Evolutionary conservation across 169 alveolate species (phyloP).

Genomic region (Blepharisma undulans): DNA sequence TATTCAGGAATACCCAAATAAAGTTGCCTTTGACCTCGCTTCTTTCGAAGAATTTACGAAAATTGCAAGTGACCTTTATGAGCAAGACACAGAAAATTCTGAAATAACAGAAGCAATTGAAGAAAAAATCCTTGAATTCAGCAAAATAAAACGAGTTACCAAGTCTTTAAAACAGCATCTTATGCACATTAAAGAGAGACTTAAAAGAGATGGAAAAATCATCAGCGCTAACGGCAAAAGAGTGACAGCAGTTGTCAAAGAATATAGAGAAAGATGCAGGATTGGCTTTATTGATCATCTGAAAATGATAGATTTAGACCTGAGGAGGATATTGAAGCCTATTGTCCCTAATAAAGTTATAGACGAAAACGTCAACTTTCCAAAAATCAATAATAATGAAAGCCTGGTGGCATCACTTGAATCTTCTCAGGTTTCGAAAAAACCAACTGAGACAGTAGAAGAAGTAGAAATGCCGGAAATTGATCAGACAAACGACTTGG

Average conservation of each 20-base stretch:
- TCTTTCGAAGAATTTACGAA: not conserved
- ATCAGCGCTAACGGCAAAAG: not conserved
- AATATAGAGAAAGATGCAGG: conserved; percentile 33
- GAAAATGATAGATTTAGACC: conserved; percentile 26
- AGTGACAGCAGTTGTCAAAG: not conserved
- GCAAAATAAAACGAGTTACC: not conserved
- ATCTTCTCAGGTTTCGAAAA: not conserved
- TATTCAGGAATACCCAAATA: conserved; percentile 6
- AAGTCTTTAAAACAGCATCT: conserved; percentile 20
- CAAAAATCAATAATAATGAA: not conserved
- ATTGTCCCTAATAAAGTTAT: conserved; percentile 17
- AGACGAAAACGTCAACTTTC: conserved; percentile 19
- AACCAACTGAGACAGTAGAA: not conserved
- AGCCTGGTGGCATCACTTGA: not conserved
- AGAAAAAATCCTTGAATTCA: not conserved
- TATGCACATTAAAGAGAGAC: not conserved
- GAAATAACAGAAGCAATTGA: not conserved
- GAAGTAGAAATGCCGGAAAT: not conserved
- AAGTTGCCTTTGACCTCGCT: not conserved
- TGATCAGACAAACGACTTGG: not conserved
- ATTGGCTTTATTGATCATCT: not conserved
- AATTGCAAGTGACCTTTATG: conserved; percentile 11
- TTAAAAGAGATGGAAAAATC: not conserved
- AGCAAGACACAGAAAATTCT: not conserved
- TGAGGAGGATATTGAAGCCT: conserved; percentile 28